Evolutionary conservation across 805 yeast species (phyloP), one percentile per base, ranked within the genome.

Genomic region (Monosporozyma solicola): DNA sequence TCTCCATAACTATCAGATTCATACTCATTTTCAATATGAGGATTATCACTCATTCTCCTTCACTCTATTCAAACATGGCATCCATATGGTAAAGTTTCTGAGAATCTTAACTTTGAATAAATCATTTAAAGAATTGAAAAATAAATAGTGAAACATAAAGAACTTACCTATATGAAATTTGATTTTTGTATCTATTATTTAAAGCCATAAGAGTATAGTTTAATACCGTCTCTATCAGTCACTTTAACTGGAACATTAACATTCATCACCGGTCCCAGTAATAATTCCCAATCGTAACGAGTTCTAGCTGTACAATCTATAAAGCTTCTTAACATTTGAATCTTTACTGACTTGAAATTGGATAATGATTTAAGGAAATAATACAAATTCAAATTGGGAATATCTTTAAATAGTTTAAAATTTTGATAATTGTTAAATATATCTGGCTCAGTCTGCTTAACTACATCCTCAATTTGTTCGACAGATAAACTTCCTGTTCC

Each of bases 381-480:
- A 62, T 63, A 69, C 3, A 71, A 57, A 50, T 73, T 73, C 13
- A 68, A 59, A 52, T 73, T 70, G n/a, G 73, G 74, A 33, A 67
- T 56, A 54, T 72, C 71, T 47, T 58, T 61, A 47, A 54, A 67
- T 25, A 57, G 43, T 49, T 60, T 57, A 32, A 57, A 57, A 37
- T 65, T 59, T 48, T 63, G 60, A 33, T 57, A 65, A 49, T 65
- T 61, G 51, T 66, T 64, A 37, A 63, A 55, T 15, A 54, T 41
- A 2, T 61, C 59, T 6, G 56, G 41, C 20, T 55, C 60, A 24
- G 59, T 51, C 13, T 57, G 49, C 13, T 54, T 54, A 6, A 56
- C 33, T 1, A 49, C 24, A 9, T 46, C 54, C 8, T 54, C 55
- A 3, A 56, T 48, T 32, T 54, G 50, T 3, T 47, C 41, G 16